Conservation (phyloP, 306 rosid genomes). For the Quercus bicolor region DNA sequence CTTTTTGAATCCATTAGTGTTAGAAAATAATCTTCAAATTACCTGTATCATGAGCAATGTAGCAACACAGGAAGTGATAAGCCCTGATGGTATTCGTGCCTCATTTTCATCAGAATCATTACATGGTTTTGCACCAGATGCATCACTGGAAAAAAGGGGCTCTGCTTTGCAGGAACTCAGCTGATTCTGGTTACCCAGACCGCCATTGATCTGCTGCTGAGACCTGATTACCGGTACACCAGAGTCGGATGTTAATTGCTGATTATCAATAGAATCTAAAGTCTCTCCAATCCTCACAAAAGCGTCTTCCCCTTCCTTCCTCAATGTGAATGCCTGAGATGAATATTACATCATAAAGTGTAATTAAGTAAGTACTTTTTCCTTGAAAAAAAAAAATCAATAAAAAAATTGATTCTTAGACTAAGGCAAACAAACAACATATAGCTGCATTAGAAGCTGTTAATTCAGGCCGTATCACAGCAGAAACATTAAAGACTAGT, state of each 20-base stretch:
- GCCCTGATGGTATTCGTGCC: slow-evolving; percentile 65
- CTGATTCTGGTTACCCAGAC: slow-evolving; percentile 34
- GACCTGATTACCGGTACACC: slow-evolving; percentile 39
- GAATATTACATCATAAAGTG: slow-evolving; percentile 10
- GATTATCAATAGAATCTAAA: slow-evolving; percentile 61
- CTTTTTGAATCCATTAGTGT: neutral
- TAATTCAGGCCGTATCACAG: neutral
- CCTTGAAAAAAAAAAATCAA: neutral
- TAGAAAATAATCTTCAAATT: neutral
- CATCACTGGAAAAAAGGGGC: slow-evolving; percentile 32
- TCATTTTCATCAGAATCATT: slow-evolving; percentile 48
- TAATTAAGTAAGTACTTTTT: neutral
- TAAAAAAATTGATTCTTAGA: neutral
- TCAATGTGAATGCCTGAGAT: slow-evolving; percentile 63
- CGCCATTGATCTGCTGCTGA: slow-evolving; percentile 59
- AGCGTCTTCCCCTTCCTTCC: slow-evolving; percentile 80
- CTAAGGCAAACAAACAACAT: slow-evolving; percentile 10
- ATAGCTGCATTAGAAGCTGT: slow-evolving; percentile 10
- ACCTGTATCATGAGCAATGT: slow-evolving; percentile 92
- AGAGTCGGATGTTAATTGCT: slow-evolving; percentile 38
- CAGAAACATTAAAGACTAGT: neutral
- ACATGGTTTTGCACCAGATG: slow-evolving; percentile 33
- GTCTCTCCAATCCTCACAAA: slow-evolving; percentile 58
- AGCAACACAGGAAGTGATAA: slow-evolving; percentile 82
- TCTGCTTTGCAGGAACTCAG: slow-evolving; percentile 35